A percentile compares a stretch with the other conserved stretches of the same genome.
phyloP scores from a whole-genome alignment of 2,329 filamentous ascomycete genomes.

The Aspergillus piperis region DNA sequence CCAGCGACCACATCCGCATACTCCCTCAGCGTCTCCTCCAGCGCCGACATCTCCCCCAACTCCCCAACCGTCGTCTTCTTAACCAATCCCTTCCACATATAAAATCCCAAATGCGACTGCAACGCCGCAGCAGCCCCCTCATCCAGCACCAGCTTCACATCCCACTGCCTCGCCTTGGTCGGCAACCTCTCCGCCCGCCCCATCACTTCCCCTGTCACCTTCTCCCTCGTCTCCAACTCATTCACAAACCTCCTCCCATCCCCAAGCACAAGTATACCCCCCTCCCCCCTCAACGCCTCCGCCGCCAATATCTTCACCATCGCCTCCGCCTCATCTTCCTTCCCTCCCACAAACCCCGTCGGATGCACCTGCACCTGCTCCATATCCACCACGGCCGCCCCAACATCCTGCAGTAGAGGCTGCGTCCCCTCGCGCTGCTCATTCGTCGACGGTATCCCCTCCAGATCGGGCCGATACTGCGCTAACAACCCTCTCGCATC shows the following conservation, averaged over 20 bases:
- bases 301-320: constrained; percentile 64
- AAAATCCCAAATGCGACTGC: constrained; percentile 62
- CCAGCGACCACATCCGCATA: constrained; percentile 53
- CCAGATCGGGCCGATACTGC: constrained; percentile 60
- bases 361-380: constrained; percentile 64
- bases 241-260: constrained; percentile 60
- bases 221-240: constrained; percentile 62
- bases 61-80: constrained; percentile 58
- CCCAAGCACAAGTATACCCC: constrained; percentile 55
- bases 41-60: constrained; percentile 40
- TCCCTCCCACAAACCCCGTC: constrained; percentile 63
- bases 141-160: constrained; percentile 61
- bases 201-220: constrained; percentile 58
- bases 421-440: constrained; percentile 60
- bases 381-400: constrained; percentile 50
- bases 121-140: constrained; percentile 57
- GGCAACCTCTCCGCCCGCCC: constrained; percentile 24
- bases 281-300: constrained; percentile 64
- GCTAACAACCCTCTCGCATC: constrained; percentile 60
- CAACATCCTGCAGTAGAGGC: constrained; percentile 41
- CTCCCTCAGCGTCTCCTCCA: constrained; percentile 48
- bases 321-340: constrained; percentile 38
- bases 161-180: constrained; percentile 55
- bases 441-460: constrained; percentile 64
- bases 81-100: constrained; percentile 63